Conservation (phyloP, 1,284 basidiomycete species). For the Puccinia hordei region DNA sequence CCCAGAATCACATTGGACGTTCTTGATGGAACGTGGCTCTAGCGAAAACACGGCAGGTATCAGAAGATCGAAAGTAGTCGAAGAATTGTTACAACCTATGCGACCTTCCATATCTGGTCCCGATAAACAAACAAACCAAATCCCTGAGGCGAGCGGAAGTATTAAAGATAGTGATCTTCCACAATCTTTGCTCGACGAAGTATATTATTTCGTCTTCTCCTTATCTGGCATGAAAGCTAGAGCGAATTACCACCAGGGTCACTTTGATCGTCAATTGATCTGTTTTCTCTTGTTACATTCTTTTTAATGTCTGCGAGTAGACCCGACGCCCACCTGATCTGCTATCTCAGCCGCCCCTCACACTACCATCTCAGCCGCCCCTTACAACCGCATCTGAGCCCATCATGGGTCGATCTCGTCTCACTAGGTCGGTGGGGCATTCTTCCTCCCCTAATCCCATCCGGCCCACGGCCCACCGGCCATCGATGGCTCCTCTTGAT, state of each 20-base stretch:
- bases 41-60: slow-evolving; percentile 19
- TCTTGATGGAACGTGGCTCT: slow-evolving; percentile 9
- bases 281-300: background rate
- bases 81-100: slow-evolving; percentile 44
- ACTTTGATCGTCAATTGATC: background rate
- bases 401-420: slow-evolving; percentile 13
- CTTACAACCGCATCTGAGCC: slow-evolving; percentile 4
- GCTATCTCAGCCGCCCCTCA: too few species aligned
- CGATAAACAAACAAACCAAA: background rate
- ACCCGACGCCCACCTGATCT: background rate
- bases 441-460: slow-evolving; percentile 25
- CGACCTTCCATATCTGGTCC: slow-evolving; percentile 32
- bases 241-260: background rate
- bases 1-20: slow-evolving; percentile 39
- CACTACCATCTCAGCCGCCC: slow-evolving; percentile 7
- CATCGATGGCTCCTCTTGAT: background rate
- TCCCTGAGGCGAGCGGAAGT: background rate
- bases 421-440: slow-evolving; percentile 4
- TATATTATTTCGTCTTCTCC: background rate
- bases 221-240: background rate
- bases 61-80: slow-evolving; percentile 43
- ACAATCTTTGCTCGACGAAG: slow-evolving; percentile 41
- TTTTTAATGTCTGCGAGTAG: background rate
- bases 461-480: slow-evolving; percentile 19
- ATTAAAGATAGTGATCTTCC: slow-evolving; percentile 46